These are phyloP conservation scores for Alternaria novae-zelandiae DNA, from an alignment of 2,329 filamentous ascomycete genomes.

Conservation along the genomic window DNA sequence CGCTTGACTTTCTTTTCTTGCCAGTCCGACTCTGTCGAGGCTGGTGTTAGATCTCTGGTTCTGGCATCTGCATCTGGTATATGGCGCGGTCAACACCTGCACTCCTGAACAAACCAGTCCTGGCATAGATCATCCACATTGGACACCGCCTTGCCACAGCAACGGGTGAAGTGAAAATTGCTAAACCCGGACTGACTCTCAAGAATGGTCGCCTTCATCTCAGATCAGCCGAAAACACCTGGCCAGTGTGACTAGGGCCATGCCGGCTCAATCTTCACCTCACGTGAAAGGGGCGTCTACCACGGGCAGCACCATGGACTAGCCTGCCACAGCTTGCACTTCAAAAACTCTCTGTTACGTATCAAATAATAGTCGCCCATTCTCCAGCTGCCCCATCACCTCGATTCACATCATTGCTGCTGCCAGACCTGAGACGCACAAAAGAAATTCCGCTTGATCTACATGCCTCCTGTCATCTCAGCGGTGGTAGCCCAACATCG, in stretches of 20 bases:
- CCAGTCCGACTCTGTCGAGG: conserved; percentile 5
- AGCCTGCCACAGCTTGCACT: conserved; percentile 13
- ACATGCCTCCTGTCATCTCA: conserved; percentile 27
- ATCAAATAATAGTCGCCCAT: conserved; percentile 32
- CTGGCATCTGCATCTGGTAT: not conserved
- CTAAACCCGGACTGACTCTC: conserved; percentile 26
- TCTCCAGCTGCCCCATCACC: not conserved
- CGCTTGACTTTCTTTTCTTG: conserved; percentile 10
- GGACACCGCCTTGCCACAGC: conserved; percentile 23
- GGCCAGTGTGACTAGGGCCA: conserved; percentile 27
- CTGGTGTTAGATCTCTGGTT: not conserved
- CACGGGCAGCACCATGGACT: conserved; percentile 13
- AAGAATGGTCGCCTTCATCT: conserved; percentile 20
- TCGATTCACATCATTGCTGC: not conserved
- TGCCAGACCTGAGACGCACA: conserved; percentile 12
- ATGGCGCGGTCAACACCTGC: not conserved
- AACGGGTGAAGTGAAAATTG: conserved; percentile 28
- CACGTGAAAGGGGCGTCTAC: conserved; percentile 40
- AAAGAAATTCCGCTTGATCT: conserved; percentile 13
- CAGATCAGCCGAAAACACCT: conserved; percentile 42
- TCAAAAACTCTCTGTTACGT: conserved; percentile 19
- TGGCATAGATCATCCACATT: conserved; percentile 27
- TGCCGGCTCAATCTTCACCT: conserved; percentile 27
- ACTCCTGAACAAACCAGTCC: conserved; percentile 5
- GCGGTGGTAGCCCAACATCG: conserved; percentile 12